These are phyloP conservation scores for Fusarium fujikuroi DNA, from an alignment of 2,329 filamentous ascomycete species.

Conservation along the genomic window DNA sequence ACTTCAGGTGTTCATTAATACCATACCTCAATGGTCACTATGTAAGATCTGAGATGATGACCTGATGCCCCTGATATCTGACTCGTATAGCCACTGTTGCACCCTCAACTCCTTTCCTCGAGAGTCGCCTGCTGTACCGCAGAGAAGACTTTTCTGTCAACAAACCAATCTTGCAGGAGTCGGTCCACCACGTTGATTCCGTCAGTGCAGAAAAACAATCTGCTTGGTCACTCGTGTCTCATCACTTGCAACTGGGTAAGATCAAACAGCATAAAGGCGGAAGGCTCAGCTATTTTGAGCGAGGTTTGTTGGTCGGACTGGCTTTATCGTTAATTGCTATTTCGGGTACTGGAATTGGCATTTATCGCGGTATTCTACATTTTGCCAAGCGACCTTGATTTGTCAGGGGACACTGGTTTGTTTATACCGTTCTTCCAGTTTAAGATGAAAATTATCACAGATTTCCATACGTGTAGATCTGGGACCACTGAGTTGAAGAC, in stretches of 20 bases:
- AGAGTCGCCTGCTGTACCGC: background rate
- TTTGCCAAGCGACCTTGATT: background rate
- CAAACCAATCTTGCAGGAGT: background rate
- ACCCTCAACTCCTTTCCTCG: background rate
- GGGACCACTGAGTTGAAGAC: too few species aligned
- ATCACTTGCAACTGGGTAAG: background rate
- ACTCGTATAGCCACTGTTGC: background rate
- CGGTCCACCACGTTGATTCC: accelerated
- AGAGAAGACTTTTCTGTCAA: conserved; percentile 4
- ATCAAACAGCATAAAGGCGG: background rate
- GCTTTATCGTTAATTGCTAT: background rate
- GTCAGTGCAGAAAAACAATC: background rate
- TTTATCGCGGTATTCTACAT: background rate
- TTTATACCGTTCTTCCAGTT: too few species aligned
- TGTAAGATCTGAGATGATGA: background rate
- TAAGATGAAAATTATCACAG: too few species aligned
- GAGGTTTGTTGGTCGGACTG: background rate
- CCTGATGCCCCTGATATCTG: background rate
- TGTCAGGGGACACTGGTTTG: too few species aligned
- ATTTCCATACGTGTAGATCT: too few species aligned
- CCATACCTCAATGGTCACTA: background rate
- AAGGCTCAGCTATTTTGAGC: background rate
- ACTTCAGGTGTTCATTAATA: background rate
- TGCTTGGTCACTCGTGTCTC: background rate
- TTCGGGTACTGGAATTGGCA: background rate